Conservation (phyloP, 371 early-diverging fungal genomes). For the Blakeslea trispora region DNA sequence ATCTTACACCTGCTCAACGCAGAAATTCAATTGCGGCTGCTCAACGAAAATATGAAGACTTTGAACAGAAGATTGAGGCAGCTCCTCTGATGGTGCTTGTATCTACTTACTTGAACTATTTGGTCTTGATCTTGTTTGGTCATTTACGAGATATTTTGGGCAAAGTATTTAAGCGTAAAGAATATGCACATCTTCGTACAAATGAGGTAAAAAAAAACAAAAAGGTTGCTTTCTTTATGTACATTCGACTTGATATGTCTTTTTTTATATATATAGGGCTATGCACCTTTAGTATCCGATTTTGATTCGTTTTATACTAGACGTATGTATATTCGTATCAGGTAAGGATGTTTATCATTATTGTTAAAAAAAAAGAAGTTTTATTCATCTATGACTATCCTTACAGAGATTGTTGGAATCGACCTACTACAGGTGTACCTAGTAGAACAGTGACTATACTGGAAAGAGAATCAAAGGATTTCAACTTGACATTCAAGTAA, state of each 20-base stretch:
- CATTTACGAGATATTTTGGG: slow-evolving; percentile 91
- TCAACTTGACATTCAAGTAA: slow-evolving; percentile 26
- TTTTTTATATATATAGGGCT: slow-evolving; percentile 51
- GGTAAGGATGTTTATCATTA: too few relatives aligned
- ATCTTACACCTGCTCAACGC: slow-evolving; percentile 49
- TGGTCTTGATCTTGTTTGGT: slow-evolving; percentile 93
- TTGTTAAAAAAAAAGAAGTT: too few relatives aligned
- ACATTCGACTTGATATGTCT: too few relatives aligned
- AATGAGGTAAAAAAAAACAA: slow-evolving; percentile 72
- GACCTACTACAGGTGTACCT: slow-evolving; percentile 31
- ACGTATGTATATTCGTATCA: slow-evolving; percentile 92
- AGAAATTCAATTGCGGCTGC: slow-evolving; percentile 52
- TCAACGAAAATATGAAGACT: slow-evolving; percentile 45
- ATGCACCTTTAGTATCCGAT: slow-evolving; percentile 91
- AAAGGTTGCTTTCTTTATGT: too few relatives aligned
- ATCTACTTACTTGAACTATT: slow-evolving; percentile 95
- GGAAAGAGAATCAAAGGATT: slow-evolving; percentile 32
- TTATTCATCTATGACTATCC: too few relatives aligned
- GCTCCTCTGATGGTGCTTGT: slow-evolving; percentile 76
- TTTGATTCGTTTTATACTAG: slow-evolving; percentile 98
- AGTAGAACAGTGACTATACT: slow-evolving; percentile 29
- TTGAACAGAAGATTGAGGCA: slow-evolving; percentile 53
- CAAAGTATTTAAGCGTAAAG: slow-evolving; percentile 69
- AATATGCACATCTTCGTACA: slow-evolving; percentile 71
- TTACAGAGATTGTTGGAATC: slow-evolving; percentile 68